Conservation (phyloP, 169 alveolate species). For the Plasmodium fragile region DNA sequence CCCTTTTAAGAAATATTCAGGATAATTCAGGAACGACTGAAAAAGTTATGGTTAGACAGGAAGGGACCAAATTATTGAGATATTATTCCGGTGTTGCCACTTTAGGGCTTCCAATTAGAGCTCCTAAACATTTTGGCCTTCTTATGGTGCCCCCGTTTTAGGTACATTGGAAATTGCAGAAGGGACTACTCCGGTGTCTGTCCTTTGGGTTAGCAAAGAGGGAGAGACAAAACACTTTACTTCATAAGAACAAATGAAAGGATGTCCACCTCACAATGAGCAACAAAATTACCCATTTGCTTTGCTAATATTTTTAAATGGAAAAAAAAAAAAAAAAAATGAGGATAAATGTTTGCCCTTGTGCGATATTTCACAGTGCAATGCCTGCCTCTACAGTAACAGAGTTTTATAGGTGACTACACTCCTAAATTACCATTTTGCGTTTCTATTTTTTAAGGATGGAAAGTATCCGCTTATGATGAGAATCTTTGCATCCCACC, state of each 20-base stretch:
- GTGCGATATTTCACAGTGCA: background rate
- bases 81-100: background rate
- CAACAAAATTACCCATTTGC: background rate
- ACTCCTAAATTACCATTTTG: background rate
- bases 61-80: background rate
- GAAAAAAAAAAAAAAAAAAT: background rate
- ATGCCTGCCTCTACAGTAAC: background rate
- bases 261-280: background rate
- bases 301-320: background rate
- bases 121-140: background rate
- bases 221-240: background rate
- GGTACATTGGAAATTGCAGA: conserved; percentile 73
- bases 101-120: background rate
- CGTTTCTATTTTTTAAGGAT: conserved; percentile 7
- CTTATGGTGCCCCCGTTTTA: background rate
- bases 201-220: conserved; percentile 57
- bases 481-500: conserved; percentile 64
- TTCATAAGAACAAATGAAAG: background rate
- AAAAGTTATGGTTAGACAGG: conserved; percentile 50
- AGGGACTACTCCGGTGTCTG: conserved; percentile 57
- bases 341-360: background rate
- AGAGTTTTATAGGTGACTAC: background rate
- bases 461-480: conserved; percentile 61
- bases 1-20: conserved; percentile 52
- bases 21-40: conserved; percentile 59